Percentiles rank a stretch among this genome's conserved stretches.
Evolutionary conservation across 345 rosid genomes (phyloP).

Genomic region (Camelina hispida): DNA sequence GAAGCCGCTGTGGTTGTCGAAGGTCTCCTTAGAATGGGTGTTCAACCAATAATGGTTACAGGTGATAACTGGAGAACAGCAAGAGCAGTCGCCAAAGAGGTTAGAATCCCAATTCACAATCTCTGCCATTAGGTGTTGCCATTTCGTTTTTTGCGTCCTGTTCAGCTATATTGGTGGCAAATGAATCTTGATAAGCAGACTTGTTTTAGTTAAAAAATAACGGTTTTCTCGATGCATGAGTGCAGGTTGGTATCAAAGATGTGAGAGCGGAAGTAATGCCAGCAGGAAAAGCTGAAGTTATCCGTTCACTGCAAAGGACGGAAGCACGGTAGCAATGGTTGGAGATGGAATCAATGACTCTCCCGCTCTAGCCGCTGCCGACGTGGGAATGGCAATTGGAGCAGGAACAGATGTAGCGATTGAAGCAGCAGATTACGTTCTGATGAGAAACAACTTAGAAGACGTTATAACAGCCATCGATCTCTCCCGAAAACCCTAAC

Average conservation of each 20-base stretch:
- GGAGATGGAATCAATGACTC: conserved; percentile 99
- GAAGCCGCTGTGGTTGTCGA: conserved; percentile 94
- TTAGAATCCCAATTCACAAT: conserved; percentile 2
- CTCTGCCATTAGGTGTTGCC: background rate
- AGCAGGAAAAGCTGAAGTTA: conserved; percentile 88
- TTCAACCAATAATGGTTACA: conserved; percentile 91
- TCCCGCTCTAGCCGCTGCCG: conserved; percentile 96
- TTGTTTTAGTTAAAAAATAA: too few species aligned
- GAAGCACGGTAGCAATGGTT: conserved; percentile 95
- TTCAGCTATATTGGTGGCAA: too few species aligned
- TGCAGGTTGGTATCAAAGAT: conserved; percentile 81
- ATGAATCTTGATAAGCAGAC: too few species aligned
- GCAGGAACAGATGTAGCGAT: conserved; percentile 98
- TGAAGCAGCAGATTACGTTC: conserved; percentile 95
- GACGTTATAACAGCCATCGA: conserved; percentile 96
- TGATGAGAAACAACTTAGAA: conserved; percentile 96
- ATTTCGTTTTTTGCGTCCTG: too few species aligned
- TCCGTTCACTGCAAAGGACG: conserved; percentile 78
- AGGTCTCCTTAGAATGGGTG: conserved; percentile 92
- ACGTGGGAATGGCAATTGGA: conserved; percentile 98
- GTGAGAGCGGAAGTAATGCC: conserved; percentile 98
- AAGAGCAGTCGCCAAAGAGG: conserved; percentile 93
- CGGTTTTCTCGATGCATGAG: too few species aligned
- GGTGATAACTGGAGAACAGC: conserved; percentile 99
- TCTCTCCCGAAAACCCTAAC: conserved; percentile 84